phyloP scores from a whole-genome alignment of 768 basidiomycete species.

The Rhizopogon vesiculosus region DNA sequence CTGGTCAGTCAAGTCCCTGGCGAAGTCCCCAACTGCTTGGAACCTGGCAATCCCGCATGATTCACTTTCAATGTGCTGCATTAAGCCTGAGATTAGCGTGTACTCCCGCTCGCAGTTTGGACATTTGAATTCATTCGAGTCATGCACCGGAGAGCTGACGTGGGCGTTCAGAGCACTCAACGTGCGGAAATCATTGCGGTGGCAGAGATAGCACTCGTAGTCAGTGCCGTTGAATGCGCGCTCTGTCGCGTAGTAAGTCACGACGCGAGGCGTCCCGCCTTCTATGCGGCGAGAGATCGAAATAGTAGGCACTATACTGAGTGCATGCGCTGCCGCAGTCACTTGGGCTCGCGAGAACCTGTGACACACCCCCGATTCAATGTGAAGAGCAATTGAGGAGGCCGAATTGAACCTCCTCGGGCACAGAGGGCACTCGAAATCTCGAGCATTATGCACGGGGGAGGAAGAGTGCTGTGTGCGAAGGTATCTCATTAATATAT shows the following conservation, averaged over 20 bases:
- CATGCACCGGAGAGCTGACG: constrained; percentile 28
- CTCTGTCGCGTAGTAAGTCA: constrained; percentile 28
- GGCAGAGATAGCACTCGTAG: constrained; percentile 41
- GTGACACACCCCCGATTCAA: constrained; percentile 35
- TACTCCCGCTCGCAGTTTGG: constrained; percentile 37
- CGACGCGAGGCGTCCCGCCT: constrained; percentile 8
- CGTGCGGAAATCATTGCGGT: constrained; percentile 19
- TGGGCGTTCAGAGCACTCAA: constrained; percentile 24
- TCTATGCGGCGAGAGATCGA: constrained; percentile 27
- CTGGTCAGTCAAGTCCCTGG: neutral
- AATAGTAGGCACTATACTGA: constrained; percentile 31
- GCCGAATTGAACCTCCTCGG: constrained; percentile 8
- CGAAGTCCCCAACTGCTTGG: neutral
- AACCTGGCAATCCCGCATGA: neutral
- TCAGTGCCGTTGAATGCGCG: constrained; percentile 34
- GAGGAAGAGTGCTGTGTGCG: neutral
- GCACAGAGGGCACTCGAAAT: neutral
- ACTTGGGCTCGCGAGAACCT: constrained; percentile 33
- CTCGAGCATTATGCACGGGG: neutral
- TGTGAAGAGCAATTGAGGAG: constrained; percentile 34
- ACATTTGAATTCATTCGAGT: constrained; percentile 37
- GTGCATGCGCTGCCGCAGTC: constrained; percentile 27
- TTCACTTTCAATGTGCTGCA: constrained; percentile 29
- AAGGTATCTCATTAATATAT: neutral
- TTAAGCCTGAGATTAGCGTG: constrained; percentile 34